These are phyloP conservation scores for Ophiostoma piceae DNA, from an alignment of 2,329 filamentous ascomycete genomes.

Conservation along the genomic window DNA sequence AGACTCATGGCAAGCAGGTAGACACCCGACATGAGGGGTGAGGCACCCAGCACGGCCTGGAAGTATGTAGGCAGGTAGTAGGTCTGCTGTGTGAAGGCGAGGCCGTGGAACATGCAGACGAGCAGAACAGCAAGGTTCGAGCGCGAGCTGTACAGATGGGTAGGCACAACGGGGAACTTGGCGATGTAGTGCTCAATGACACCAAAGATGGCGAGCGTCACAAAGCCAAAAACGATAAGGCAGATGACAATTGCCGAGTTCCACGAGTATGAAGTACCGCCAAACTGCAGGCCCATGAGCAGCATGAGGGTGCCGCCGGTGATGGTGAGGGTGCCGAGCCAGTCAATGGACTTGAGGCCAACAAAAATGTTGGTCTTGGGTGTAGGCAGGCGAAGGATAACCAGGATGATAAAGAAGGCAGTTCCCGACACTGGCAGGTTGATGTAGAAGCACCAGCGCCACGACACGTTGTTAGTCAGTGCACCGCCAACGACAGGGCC, in stretches of 20 bases:
- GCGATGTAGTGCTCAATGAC: conserved; percentile 60
- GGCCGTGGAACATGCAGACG: conserved; percentile 42
- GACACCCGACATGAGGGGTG: conserved; percentile 55
- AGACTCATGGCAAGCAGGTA: conserved; percentile 32
- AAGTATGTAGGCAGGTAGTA: conserved; percentile 73
- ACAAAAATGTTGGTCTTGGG: conserved; percentile 57
- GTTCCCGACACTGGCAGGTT: conserved; percentile 44
- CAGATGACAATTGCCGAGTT: conserved; percentile 56
- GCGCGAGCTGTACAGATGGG: conserved; percentile 52
- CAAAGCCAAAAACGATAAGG: conserved; percentile 54
- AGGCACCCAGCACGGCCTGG: conserved; percentile 59
- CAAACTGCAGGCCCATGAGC: conserved; percentile 64
- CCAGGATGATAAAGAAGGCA: conserved; percentile 46
- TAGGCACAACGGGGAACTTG: conserved; percentile 62
- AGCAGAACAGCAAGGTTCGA: conserved; percentile 55
- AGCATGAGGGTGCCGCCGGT: conserved; percentile 64
- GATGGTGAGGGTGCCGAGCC: conserved; percentile 45
- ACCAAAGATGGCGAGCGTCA: conserved; percentile 49
- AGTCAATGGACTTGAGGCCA: conserved; percentile 61
- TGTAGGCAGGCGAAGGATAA: conserved; percentile 63
- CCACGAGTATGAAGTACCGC: conserved; percentile 55
- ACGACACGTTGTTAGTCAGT: conserved; percentile 34
- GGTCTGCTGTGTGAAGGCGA: conserved; percentile 59
- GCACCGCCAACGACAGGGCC: conserved; percentile 28
- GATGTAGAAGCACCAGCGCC: conserved; percentile 67